Conservation (phyloP, 768 basidiomycete species). For the Nidula microcarpa region DNA sequence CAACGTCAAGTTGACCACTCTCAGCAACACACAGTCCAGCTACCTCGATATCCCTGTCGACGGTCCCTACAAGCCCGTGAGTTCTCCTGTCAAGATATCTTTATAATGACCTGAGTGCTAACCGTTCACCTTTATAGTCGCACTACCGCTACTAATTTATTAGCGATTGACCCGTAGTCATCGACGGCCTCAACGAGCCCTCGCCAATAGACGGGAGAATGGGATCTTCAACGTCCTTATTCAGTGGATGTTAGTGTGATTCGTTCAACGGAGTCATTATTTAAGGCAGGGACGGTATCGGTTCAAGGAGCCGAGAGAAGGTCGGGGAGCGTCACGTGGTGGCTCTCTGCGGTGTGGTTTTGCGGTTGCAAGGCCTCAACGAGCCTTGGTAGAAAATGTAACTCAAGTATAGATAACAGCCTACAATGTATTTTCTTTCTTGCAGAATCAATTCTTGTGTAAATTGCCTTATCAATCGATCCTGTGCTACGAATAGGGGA, state of each 20-base stretch:
- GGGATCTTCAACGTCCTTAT: constrained; percentile 69
- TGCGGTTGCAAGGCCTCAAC: constrained; percentile 48
- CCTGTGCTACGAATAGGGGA: too few relatives aligned
- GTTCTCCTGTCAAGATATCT: constrained; percentile 7
- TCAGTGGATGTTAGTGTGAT: constrained; percentile 43
- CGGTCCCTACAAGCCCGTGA: constrained; percentile 62
- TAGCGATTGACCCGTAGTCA: constrained; percentile 23
- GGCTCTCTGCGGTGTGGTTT: constrained; percentile 5
- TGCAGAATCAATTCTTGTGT: not conserved
- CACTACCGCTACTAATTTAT: constrained; percentile 46
- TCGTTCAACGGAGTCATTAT: constrained; percentile 47
- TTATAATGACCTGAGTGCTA: not conserved
- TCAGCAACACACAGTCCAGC: constrained; percentile 68
- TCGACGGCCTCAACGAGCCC: constrained; percentile 80
- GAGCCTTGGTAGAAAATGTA: constrained; percentile 21
- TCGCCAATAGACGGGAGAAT: constrained; percentile 53
- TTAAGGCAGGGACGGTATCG: constrained; percentile 34
- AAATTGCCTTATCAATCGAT: too few relatives aligned
- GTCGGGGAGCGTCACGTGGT: constrained; percentile 9
- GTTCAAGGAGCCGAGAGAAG: constrained; percentile 21
- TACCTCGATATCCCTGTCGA: constrained; percentile 89
- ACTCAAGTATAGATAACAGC: not conserved
- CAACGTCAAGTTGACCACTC: constrained; percentile 88
- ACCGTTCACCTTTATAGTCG: constrained; percentile 12
- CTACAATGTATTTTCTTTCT: not conserved